These are phyloP conservation scores for Craterostigma plantagineum DNA, from an alignment of 257 asterid genomes.

Conservation along the genomic window DNA sequence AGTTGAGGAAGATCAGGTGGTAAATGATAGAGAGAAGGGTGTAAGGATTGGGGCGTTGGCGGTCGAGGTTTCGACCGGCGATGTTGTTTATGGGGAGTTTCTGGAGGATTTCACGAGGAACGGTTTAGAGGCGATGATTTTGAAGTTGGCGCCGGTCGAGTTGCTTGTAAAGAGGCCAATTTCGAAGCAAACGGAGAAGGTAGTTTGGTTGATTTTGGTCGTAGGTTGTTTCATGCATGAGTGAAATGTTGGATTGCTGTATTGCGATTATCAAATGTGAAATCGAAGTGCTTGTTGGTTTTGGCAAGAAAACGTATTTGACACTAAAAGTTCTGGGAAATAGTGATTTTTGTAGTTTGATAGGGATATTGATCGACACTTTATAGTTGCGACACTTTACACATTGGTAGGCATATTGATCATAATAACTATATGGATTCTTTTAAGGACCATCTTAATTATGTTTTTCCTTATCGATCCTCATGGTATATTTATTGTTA, in stretches of 20 bases:
- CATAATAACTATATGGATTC: too few species aligned
- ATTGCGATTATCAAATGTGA: slow-evolving; percentile 2
- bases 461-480: background rate
- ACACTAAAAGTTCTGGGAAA: too few species aligned
- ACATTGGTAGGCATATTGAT: too few species aligned
- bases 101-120: slow-evolving; percentile 63
- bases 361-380: too few species aligned
- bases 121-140: slow-evolving; percentile 63
- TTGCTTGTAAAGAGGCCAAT: slow-evolving; percentile 49
- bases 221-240: background rate
- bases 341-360: too few species aligned
- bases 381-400: too few species aligned
- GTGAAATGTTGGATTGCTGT: background rate
- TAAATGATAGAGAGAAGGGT: too few species aligned
- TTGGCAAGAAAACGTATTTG: too few species aligned
- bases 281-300: too few species aligned
- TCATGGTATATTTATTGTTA: background rate
- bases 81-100: slow-evolving; percentile 77
- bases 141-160: slow-evolving; percentile 70
- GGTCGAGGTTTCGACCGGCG: slow-evolving; percentile 83
- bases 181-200: slow-evolving; percentile 83
- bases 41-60: slow-evolving; percentile 70
- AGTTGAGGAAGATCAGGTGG: slow-evolving; percentile 32
- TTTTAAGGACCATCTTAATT: background rate
- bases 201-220: slow-evolving; percentile 9